Percentiles rank a stretch among this genome's conserved stretches.
phyloP scores from a whole-genome alignment of 768 basidiomycete genomes.

The Tephrocybe sp. region DNA sequence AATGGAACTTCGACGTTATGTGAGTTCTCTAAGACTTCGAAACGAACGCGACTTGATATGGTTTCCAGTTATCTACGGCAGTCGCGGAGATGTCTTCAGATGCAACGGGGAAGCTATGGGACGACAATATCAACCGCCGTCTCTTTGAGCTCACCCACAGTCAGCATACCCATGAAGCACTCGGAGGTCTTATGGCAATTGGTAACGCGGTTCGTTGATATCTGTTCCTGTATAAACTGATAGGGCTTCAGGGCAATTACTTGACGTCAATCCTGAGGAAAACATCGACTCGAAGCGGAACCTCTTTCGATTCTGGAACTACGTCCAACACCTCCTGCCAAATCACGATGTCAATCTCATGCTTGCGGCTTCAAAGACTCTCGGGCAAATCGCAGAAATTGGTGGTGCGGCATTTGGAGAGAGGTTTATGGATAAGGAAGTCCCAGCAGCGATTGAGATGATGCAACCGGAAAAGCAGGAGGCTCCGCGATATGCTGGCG shows the following conservation, averaged over 20 bases:
- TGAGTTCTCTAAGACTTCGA: conserved; percentile 30
- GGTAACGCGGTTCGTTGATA: conserved; percentile 42
- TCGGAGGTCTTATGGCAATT: conserved; percentile 87
- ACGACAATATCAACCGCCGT: conserved; percentile 75
- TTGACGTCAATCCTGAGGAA: conserved; percentile 77
- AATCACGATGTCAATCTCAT: conserved; percentile 92
- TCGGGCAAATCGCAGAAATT: conserved; percentile 82
- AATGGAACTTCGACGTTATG: conserved; percentile 71
- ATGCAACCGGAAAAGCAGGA: conserved; percentile 81
- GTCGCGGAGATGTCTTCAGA: conserved; percentile 83
- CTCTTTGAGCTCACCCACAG: conserved; percentile 85
- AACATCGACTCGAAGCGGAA: conserved; percentile 77
- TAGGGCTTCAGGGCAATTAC: conserved; percentile 55
- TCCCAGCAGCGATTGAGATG: conserved; percentile 77
- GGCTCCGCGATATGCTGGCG: conserved; percentile 87
- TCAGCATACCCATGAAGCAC: conserved; percentile 71
- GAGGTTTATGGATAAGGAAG: conserved; percentile 86
- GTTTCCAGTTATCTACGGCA: conserved; percentile 60
- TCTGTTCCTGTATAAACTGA: neutral
- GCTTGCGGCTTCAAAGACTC: conserved; percentile 90
- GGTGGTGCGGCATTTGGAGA: conserved; percentile 85
- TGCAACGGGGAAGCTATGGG: conserved; percentile 79
- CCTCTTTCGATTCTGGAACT: conserved; percentile 86
- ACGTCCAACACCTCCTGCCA: conserved; percentile 89
- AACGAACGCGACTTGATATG: conserved; percentile 3